Percentiles rank a stretch among this genome's conserved stretches.
phyloP scores from a whole-genome alignment of 2,329 filamentous ascomycete genomes.

The Ambrosiella cleistominuta region DNA sequence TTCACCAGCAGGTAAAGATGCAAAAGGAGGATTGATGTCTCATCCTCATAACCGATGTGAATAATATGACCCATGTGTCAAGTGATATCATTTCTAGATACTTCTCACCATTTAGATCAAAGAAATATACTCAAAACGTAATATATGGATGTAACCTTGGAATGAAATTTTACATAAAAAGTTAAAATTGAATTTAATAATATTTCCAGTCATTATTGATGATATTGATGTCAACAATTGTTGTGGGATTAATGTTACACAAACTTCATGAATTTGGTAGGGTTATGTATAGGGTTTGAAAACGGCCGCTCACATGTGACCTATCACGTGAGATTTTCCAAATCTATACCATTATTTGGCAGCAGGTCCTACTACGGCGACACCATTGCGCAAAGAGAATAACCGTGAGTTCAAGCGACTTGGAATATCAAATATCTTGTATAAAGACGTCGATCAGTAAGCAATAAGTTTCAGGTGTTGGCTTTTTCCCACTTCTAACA shows the following conservation, averaged over 20 bases:
- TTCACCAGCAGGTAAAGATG: too few relatives aligned
- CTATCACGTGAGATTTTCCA: background rate
- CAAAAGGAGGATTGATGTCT: too few relatives aligned
- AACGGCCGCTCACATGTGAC: constrained; percentile 6
- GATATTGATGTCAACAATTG: background rate
- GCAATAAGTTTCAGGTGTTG: background rate
- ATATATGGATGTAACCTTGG: too few relatives aligned
- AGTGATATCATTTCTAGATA: too few relatives aligned
- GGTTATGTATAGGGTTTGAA: background rate
- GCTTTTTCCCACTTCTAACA: background rate
- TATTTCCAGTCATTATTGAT: background rate
- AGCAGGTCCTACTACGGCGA: constrained; percentile 1
- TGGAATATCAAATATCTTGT: background rate
- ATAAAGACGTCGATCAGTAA: background rate
- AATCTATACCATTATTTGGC: constrained; percentile 2
- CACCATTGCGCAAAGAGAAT: background rate
- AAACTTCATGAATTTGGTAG: background rate
- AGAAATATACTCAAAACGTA: too few relatives aligned
- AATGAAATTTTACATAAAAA: too few relatives aligned
- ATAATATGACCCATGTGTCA: too few relatives aligned
- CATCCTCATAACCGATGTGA: too few relatives aligned
- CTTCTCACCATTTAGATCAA: too few relatives aligned
- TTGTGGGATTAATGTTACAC: background rate
- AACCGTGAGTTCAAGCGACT: background rate
- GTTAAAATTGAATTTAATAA: background rate